Evolutionary conservation across 208 protist species (phyloP).

Genomic region (Acanthamoeba lenticulata): DNA sequence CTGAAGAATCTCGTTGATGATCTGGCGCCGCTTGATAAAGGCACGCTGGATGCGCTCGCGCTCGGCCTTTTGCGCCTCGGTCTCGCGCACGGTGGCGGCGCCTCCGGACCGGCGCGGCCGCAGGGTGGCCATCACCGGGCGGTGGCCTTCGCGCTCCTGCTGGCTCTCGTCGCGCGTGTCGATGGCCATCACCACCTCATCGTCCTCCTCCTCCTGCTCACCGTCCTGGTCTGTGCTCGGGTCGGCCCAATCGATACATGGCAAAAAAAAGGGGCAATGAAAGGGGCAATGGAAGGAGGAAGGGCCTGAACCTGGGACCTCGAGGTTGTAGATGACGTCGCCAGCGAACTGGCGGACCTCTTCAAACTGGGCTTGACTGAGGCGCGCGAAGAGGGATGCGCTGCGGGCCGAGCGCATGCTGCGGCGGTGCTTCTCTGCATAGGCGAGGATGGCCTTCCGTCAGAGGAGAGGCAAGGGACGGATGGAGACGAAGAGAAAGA

Average conservation of each 20-base stretch:
- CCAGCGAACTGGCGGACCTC: not conserved
- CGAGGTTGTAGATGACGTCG: not conserved
- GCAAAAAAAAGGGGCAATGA: not conserved
- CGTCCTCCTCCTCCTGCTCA: not conserved
- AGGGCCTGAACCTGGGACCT: not conserved
- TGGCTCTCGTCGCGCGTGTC: not conserved
- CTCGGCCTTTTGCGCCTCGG: not conserved
- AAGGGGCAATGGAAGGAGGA: not conserved
- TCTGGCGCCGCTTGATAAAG: constrained; percentile 23
- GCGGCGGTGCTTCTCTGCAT: not conserved
- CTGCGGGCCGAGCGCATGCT: not conserved
- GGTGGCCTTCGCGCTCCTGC: not conserved
- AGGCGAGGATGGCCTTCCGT: not conserved
- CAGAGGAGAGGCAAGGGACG: not conserved
- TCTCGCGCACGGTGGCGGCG: not conserved
- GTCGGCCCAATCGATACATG: not conserved
- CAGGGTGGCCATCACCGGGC: not conserved
- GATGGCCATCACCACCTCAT: constrained; percentile 21
- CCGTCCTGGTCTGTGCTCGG: not conserved
- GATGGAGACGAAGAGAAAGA: not conserved
- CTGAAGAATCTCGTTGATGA: constrained; percentile 46
- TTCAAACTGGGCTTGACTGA: not conserved
- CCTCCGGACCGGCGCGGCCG: not conserved
- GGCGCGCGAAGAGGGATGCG: not conserved
- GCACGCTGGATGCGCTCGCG: not conserved